These are phyloP conservation scores for Camillea tinctor DNA, from an alignment of 2,329 filamentous ascomycete species.

Conservation along the genomic window DNA sequence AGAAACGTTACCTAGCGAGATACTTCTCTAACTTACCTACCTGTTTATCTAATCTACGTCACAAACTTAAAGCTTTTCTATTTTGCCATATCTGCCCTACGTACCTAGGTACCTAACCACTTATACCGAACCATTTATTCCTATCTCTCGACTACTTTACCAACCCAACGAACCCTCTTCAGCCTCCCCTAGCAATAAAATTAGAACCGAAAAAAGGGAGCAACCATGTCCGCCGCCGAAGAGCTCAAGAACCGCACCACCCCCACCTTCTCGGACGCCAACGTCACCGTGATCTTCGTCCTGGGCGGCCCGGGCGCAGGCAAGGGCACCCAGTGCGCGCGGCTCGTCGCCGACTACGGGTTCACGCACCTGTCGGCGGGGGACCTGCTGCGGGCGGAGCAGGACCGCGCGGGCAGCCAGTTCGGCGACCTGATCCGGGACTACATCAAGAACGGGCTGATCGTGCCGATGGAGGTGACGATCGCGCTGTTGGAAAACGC, in stretches of 20 bases:
- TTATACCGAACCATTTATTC: no score
- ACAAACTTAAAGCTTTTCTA: no score
- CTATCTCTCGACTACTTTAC: no score
- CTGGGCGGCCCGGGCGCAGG: constrained; percentile 94
- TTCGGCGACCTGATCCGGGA: constrained; percentile 91
- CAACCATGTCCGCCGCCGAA: constrained; percentile 40
- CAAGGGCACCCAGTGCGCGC: constrained; percentile 93
- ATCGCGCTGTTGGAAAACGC: constrained; percentile 91
- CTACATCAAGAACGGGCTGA: constrained; percentile 91
- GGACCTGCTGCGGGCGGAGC: constrained; percentile 90
- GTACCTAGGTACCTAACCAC: not conserved
- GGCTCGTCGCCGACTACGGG: constrained; percentile 81
- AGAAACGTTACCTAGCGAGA: not conserved
- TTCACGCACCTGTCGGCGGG: constrained; percentile 94
- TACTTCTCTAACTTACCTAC: not conserved
- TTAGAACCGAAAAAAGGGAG: constrained; percentile 11
- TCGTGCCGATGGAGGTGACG: constrained; percentile 99
- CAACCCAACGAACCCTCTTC: constrained; percentile 6
- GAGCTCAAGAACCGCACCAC: constrained; percentile 40
- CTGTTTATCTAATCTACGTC: no score
- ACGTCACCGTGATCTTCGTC: constrained; percentile 93
- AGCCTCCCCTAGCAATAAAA: constrained; percentile 9
- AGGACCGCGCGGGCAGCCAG: constrained; percentile 79
- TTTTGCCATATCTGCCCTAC: no score
- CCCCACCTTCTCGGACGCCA: constrained; percentile 70